Evolutionary conservation across 192 early-diverging fungal genomes (phyloP).

Genomic region (Coemansia erecta): DNA sequence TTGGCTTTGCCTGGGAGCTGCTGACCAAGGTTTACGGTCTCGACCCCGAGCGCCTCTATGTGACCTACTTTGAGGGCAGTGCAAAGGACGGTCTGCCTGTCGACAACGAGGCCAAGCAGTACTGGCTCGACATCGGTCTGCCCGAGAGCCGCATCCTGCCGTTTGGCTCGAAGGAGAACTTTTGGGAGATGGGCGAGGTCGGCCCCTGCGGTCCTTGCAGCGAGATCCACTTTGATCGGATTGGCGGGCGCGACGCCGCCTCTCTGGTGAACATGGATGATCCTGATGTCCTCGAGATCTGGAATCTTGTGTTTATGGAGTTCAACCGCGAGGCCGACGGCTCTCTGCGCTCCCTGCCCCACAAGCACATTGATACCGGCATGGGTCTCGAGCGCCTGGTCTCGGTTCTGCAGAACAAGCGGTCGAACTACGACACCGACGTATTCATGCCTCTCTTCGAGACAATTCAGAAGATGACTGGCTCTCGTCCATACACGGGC

Average conservation of each 20-base stretch:
- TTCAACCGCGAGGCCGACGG: conserved; percentile 96
- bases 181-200: conserved; percentile 99
- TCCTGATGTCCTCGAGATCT: conserved; percentile 96
- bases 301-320: conserved; percentile 99
- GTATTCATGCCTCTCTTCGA: conserved; percentile 80
- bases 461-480: conserved; percentile 82
- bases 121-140: conserved; percentile 90
- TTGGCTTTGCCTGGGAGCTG: conserved; percentile 87
- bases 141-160: conserved; percentile 80
- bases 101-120: conserved; percentile 86
- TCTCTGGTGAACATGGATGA: conserved; percentile 94
- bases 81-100: conserved; percentile 71
- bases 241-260: conserved; percentile 87
- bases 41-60: conserved; percentile 85
- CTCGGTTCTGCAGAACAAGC: conserved; percentile 89
- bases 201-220: conserved; percentile 98
- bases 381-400: conserved; percentile 95
- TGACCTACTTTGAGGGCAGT: conserved; percentile 96
- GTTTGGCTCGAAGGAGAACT: conserved; percentile 92
- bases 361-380: conserved; percentile 98
- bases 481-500: conserved; percentile 81
- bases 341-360: conserved; percentile 81
- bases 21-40: conserved; percentile 83
- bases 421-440: conserved; percentile 98
- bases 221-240: conserved; percentile 98